Conservation (phyloP, 257 asterid species). For the Oldenlandia corymbosa region DNA sequence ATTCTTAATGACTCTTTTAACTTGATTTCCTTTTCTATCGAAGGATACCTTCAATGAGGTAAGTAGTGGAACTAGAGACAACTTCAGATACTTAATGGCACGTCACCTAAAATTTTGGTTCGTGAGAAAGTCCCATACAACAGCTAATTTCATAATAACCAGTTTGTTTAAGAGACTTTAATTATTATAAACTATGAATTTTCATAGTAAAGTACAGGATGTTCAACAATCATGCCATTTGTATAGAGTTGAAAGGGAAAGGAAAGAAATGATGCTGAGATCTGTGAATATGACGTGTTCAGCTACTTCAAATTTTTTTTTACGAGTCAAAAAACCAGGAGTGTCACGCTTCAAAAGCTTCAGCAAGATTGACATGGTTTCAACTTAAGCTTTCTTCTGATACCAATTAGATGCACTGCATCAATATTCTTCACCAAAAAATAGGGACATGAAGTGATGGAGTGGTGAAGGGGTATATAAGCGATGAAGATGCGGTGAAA, state of each 20-base stretch:
- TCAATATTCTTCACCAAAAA: background rate
- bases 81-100: background rate
- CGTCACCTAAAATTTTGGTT: background rate
- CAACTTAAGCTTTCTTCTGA: background rate
- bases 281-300: background rate
- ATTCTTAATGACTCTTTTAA: background rate
- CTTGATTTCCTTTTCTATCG: background rate
- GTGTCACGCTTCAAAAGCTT: background rate
- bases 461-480: background rate
- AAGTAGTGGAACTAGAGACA: background rate
- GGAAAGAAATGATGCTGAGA: background rate
- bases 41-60: background rate
- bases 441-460: background rate
- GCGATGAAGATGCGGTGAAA: background rate
- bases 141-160: background rate
- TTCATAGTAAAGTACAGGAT: background rate
- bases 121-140: background rate
- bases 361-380: background rate
- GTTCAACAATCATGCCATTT: too few species aligned
- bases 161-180: background rate
- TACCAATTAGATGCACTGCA: background rate
- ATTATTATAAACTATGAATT: background rate
- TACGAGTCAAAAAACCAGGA: background rate
- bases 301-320: background rate
- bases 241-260: too few species aligned